phyloP scores from a whole-genome alignment of 2,329 filamentous ascomycete genomes.

The Metarhizium sp. region DNA sequence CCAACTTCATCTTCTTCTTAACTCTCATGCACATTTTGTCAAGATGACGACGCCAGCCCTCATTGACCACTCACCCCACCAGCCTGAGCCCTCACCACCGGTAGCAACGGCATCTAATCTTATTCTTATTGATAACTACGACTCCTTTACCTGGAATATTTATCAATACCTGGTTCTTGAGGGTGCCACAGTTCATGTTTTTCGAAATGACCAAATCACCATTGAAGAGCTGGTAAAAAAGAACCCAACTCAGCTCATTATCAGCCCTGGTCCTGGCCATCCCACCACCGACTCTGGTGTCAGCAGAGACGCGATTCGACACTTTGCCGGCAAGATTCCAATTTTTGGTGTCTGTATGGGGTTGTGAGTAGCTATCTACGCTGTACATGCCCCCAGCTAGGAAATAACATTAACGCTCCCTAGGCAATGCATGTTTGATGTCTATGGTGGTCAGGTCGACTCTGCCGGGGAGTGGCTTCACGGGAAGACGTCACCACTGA shows the following conservation, averaged over 20 bases:
- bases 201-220: constrained; percentile 84
- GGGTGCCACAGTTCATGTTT: constrained; percentile 81
- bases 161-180: constrained; percentile 98
- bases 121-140: constrained; percentile 96
- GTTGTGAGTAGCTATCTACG: constrained; percentile 49
- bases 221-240: constrained; percentile 74
- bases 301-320: constrained; percentile 79
- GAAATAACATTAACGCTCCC: constrained; percentile 4
- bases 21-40: neutral
- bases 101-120: constrained; percentile 80
- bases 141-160: constrained; percentile 99
- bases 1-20: neutral
- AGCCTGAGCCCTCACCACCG: constrained; percentile 64
- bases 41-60: constrained; percentile 42
- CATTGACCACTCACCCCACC: constrained; percentile 77
- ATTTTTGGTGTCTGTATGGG: constrained; percentile 99
- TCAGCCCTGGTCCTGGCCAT: constrained; percentile 93
- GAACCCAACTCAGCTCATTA: constrained; percentile 85
- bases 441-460: constrained; percentile 83
- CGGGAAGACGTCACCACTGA: constrained; percentile 87
- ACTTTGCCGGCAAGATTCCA: constrained; percentile 92
- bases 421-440: constrained; percentile 89
- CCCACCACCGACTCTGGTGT: constrained; percentile 85
- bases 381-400: neutral
- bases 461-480: constrained; percentile 95